Conservation (phyloP, 2,329 filamentous ascomycete species). For the Apiospora pterosperma region DNA sequence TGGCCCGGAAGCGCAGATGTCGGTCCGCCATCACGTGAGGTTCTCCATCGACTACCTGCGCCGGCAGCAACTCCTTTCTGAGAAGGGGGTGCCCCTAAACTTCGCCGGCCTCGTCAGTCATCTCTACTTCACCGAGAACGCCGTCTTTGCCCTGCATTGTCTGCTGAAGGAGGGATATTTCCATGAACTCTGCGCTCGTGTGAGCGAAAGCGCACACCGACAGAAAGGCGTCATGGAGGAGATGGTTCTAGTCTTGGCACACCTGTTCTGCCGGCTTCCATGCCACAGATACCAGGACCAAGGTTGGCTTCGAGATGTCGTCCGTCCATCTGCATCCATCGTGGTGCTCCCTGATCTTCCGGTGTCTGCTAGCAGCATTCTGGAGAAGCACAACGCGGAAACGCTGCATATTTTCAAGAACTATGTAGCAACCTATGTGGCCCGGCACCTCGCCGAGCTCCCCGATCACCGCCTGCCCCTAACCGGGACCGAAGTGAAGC, state of each 20-base stretch:
- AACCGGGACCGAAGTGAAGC: constrained; percentile 43
- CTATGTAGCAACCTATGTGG: constrained; percentile 67
- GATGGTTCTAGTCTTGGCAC: constrained; percentile 65
- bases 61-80: constrained; percentile 62
- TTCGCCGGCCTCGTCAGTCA: constrained; percentile 69
- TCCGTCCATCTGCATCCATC: constrained; percentile 58
- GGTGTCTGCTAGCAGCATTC: constrained; percentile 48
- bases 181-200: constrained; percentile 53
- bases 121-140: constrained; percentile 74
- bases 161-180: constrained; percentile 71
- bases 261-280: constrained; percentile 64
- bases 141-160: constrained; percentile 73
- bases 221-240: constrained; percentile 45
- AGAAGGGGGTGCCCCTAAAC: constrained; percentile 62
- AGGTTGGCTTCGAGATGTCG: constrained; percentile 43
- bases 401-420: constrained; percentile 63
- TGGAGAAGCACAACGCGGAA: constrained; percentile 61
- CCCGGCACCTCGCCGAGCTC: constrained; percentile 53
- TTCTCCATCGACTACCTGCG: constrained; percentile 81
- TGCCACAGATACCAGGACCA: constrained; percentile 40
- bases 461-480: constrained; percentile 58
- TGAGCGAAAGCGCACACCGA: constrained; percentile 37
- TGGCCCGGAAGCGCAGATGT: constrained; percentile 62
- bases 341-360: constrained; percentile 66
- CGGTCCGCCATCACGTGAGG: constrained; percentile 71